A percentile compares a stretch with the other conserved stretches of the same genome.
Evolutionary conservation across 2,329 filamentous ascomycete species (phyloP).

Genomic region (Diaporthe ampelina): DNA sequence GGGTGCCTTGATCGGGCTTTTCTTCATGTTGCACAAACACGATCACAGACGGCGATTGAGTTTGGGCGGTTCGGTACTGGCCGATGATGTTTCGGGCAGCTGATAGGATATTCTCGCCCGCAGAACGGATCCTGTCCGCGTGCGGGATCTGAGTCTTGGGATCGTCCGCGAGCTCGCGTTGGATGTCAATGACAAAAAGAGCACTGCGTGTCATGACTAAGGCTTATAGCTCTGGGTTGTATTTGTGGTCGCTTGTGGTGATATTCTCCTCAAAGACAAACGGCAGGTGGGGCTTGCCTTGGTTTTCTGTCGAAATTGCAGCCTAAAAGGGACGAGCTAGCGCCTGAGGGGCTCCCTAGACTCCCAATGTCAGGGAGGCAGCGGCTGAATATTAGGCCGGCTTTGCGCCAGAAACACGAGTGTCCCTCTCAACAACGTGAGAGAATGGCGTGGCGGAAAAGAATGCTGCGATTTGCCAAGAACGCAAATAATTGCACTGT

Average conservation of each 20-base stretch:
- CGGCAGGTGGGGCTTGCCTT: not conserved
- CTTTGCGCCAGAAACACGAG: not conserved
- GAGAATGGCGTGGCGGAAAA: not conserved
- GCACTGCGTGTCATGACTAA: constrained; percentile 43
- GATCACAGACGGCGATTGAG: constrained; percentile 40
- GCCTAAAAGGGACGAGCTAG: not conserved
- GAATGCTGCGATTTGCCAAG: not conserved
- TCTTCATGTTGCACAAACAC: constrained; percentile 52
- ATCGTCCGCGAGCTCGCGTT: constrained; percentile 48
- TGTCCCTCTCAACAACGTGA: not conserved
- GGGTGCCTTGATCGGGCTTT: constrained; percentile 43
- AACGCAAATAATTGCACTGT: not conserved
- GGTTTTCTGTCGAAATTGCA: not conserved
- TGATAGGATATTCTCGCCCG: constrained; percentile 45
- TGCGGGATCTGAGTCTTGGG: constrained; percentile 47
- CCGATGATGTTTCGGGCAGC: constrained; percentile 43
- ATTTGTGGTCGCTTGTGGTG: not conserved
- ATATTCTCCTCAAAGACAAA: not conserved
- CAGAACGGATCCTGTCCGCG: constrained; percentile 45
- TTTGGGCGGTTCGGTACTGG: not conserved
- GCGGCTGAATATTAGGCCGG: constrained; percentile 11
- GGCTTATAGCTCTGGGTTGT: not conserved
- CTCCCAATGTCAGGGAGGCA: not conserved
- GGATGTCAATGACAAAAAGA: constrained; percentile 53
- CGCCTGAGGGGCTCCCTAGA: not conserved